phyloP scores from a whole-genome alignment of 352 stramenopile species.

The Thraustochytrium sp. region DNA sequence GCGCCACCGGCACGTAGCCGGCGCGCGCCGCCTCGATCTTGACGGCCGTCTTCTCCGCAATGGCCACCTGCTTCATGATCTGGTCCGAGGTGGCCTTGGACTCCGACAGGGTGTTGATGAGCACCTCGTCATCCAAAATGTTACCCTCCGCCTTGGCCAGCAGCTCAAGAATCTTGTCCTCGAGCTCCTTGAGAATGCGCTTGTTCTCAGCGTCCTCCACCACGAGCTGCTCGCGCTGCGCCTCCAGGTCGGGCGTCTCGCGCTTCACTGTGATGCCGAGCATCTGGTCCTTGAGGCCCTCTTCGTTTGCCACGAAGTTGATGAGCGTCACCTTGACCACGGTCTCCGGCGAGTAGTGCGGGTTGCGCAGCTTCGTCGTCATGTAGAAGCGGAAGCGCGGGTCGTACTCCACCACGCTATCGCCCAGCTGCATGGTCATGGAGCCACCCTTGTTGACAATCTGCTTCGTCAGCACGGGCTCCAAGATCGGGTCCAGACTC shows the following conservation, averaged over 20 bases:
- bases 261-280: conserved; percentile 86
- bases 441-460: conserved; percentile 77
- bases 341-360: conserved; percentile 85
- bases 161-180: conserved; percentile 90
- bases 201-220: conserved; percentile 88
- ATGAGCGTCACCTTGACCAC: conserved; percentile 93
- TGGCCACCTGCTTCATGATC: conserved; percentile 86
- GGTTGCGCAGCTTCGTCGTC: conserved; percentile 86
- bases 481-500: conserved; percentile 84
- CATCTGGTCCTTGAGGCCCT: conserved; percentile 91
- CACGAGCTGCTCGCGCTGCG: conserved; percentile 82
- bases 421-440: conserved; percentile 78
- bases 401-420: conserved; percentile 89
- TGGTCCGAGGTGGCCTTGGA: conserved; percentile 84
- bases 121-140: conserved; percentile 87
- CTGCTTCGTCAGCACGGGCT: conserved; percentile 85
- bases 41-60: conserved; percentile 79
- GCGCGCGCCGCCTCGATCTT: conserved; percentile 84
- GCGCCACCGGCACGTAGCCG: conserved; percentile 81
- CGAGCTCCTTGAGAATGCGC: conserved; percentile 87
- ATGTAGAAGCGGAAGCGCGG: conserved; percentile 85
- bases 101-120: conserved; percentile 85
- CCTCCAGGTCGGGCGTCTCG: conserved; percentile 82
- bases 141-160: conserved; percentile 85
- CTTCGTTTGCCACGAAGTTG: conserved; percentile 91